These are phyloP conservation scores for Ophiosphaerella korrae DNA, from an alignment of 2,329 filamentous ascomycete genomes.

Conservation along the genomic window DNA sequence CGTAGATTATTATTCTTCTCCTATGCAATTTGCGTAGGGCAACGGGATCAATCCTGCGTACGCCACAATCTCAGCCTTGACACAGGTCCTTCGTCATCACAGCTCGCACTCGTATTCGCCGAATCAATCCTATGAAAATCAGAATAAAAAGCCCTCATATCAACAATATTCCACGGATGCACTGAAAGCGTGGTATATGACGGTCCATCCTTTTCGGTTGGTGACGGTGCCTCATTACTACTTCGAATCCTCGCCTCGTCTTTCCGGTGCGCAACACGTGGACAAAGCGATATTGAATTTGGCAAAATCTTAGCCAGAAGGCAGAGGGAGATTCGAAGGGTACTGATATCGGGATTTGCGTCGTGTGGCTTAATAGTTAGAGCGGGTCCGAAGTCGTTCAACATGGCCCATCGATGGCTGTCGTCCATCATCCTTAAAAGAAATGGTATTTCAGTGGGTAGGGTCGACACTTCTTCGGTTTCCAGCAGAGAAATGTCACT, in stretches of 20 bases:
- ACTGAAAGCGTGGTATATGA: background rate
- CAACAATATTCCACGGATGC: background rate
- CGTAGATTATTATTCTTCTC: too few species aligned
- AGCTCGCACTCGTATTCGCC: background rate
- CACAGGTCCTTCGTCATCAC: background rate
- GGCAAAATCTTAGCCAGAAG: background rate
- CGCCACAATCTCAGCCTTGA: background rate
- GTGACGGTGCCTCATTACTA: background rate
- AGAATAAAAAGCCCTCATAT: background rate
- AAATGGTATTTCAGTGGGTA: background rate
- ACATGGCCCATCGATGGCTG: background rate
- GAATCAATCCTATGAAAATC: slow-evolving; percentile 3
- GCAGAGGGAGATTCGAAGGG: slow-evolving; percentile 1
- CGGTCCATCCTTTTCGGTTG: background rate
- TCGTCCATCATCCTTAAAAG: slow-evolving; percentile 6
- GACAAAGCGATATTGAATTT: background rate
- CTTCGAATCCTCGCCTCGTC: background rate
- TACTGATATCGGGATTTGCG: background rate
- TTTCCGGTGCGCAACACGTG: background rate
- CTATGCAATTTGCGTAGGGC: too few species aligned
- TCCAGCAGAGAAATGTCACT: background rate
- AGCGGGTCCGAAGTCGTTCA: background rate
- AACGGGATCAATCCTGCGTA: background rate
- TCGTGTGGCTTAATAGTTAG: slow-evolving; percentile 1
- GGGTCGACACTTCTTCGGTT: background rate